Evolutionary conservation across 805 yeast species (phyloP), one percentile per base, ranked within the genome.

Genomic region (Saccharomycopsis javanensis): DNA sequence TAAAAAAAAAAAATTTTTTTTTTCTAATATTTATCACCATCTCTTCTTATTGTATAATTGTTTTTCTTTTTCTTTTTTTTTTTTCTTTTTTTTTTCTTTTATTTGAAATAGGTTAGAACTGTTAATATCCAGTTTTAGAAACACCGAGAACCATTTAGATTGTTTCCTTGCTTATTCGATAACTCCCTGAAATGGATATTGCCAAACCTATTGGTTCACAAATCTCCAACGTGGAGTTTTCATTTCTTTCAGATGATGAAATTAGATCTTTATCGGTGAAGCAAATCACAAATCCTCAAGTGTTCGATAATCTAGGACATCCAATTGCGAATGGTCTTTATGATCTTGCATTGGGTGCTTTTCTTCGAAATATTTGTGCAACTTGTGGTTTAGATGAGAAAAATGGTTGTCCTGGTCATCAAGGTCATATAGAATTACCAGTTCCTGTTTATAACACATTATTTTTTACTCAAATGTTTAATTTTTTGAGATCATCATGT

Each of bases 351-450:
- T 74, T 94, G 45, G 99, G 99, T 63, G 98, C 99, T 0, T 94
- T 90, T 67, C 75, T 89, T 61, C 79, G 85, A 67, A 88, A 92
- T 69, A 77, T 87, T 58, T 90, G 99, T 80, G 79, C 94, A 23
- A 92, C 98, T 1, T 94, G 99, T 79, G 97, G 98, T 18, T 76
- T 92, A 61, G 96, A 91, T 69, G 97, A 92, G 64, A 83, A 86
- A 67, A 56, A 52, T 37, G 84, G 81, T 65, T 94, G 99, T 75
- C 97, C 97, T 3, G 99, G 99, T 51, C 99, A 94, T 71, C 89
- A 90, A 71, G 99, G 99, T 60, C 99, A 94, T 71, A 90, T 94
- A 62, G 97, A 92, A 69, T 78, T 94, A 62, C 99, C 99, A 5
- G 85, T 90, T 46, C 96, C 98, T 3, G 95, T 88, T 50, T 94